phyloP scores from a whole-genome alignment of 192 early-diverging fungal genomes.

The Entomortierella lignicola region DNA sequence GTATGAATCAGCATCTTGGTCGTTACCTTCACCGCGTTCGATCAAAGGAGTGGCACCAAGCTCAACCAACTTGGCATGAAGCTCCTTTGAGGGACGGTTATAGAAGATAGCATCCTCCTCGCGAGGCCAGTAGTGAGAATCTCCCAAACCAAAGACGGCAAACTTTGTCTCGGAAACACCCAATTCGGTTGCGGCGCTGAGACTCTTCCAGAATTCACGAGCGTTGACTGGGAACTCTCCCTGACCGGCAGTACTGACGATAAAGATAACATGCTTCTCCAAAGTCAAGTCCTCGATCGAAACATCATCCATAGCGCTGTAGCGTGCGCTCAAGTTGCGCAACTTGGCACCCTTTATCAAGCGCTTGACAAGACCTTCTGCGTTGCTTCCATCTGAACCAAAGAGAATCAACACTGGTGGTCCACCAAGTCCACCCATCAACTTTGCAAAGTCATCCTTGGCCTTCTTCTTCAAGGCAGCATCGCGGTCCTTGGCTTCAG shows the following conservation, averaged over 20 bases:
- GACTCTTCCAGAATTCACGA: conserved; percentile 88
- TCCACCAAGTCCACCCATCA: conserved; percentile 80
- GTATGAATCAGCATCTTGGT: conserved; percentile 93
- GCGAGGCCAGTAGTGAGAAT: conserved; percentile 97
- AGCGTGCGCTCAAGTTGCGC: conserved; percentile 82
- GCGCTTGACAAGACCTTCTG: conserved; percentile 84
- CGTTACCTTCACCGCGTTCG: conserved; percentile 86
- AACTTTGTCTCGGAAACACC: conserved; percentile 75
- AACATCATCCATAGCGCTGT: conserved; percentile 87
- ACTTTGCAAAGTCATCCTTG: conserved; percentile 72
- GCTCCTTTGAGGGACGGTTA: conserved; percentile 89
- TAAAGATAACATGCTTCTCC: conserved; percentile 83
- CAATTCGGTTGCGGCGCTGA: conserved; percentile 71
- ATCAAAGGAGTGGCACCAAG: conserved; percentile 78
- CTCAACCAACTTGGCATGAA: conserved; percentile 82
- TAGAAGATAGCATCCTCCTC: conserved; percentile 91
- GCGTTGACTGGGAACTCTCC: conserved; percentile 95
- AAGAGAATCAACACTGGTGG: conserved; percentile 88
- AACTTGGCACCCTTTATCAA: conserved; percentile 85
- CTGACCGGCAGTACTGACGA: conserved; percentile 92
- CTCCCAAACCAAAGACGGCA: conserved; percentile 92
- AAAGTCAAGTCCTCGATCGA: conserved; percentile 81
- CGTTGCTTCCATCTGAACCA: conserved; percentile 93
- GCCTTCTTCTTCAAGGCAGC: conserved; percentile 70
- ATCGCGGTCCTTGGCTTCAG: conserved; percentile 70